Conservation (phyloP, 352 stramenopile genomes). For the Phytophthora multivora region DNA sequence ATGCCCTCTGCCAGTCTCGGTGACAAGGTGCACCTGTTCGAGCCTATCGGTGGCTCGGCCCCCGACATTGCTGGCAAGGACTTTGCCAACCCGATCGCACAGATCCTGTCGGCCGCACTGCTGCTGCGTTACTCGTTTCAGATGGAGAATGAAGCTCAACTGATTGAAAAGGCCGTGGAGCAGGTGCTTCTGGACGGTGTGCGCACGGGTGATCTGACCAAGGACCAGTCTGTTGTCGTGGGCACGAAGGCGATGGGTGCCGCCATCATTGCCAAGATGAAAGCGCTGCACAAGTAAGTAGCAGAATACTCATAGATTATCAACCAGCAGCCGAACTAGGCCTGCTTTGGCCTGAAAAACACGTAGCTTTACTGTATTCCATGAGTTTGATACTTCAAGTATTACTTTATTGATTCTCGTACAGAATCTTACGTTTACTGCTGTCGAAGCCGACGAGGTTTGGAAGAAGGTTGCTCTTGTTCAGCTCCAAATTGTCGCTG, state of each 20-base stretch:
- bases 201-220: constrained; percentile 86
- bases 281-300: constrained; percentile 47
- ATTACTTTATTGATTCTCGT: background rate
- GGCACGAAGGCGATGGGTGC: constrained; percentile 79
- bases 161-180: constrained; percentile 86
- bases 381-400: too few species aligned
- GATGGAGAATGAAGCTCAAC: constrained; percentile 75
- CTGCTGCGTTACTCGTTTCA: constrained; percentile 96
- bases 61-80: constrained; percentile 97
- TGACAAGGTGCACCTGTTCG: constrained; percentile 94
- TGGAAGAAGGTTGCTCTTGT: background rate
- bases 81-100: constrained; percentile 96
- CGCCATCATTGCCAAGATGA: constrained; percentile 83
- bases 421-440: background rate
- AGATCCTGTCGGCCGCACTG: constrained; percentile 98
- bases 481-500: background rate
- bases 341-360: constrained; percentile 10
- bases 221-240: constrained; percentile 55
- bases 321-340: background rate
- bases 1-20: constrained; percentile 97
- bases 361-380: constrained; percentile 18
- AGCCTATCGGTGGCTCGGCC: constrained; percentile 98
- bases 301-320: constrained; percentile 20
- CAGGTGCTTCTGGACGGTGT: constrained; percentile 83
- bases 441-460: constrained; percentile 13